Percentiles rank a stretch among this genome's conserved stretches.
Conservation (phyloP, 106 monocot genomes). For the Dioscorea alata region DNA sequence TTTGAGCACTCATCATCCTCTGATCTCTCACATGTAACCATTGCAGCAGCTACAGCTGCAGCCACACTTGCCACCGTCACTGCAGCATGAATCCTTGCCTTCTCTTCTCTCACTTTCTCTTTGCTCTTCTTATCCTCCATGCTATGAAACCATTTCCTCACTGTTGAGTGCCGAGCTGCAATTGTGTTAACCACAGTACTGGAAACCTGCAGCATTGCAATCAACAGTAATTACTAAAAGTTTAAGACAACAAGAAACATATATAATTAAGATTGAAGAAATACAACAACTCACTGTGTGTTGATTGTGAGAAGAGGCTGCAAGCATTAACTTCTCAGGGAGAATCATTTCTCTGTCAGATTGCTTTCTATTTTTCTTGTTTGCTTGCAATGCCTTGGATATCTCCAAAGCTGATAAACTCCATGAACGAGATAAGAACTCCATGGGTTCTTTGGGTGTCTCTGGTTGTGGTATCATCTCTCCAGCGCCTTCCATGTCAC, state of each 20-base stretch:
- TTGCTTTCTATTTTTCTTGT: conserved; percentile 28
- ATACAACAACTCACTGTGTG: no score
- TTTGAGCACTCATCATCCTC: conserved; percentile 19
- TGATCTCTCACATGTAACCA: conserved; percentile 19
- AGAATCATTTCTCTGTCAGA: conserved; percentile 9
- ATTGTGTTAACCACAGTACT: conserved; percentile 4
- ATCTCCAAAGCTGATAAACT: conserved; percentile 78
- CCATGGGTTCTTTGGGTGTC: conserved; percentile 83
- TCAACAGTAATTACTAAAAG: no score
- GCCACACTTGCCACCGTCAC: conserved; percentile 73
- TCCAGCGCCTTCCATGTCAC: not conserved
- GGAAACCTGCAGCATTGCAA: conserved; percentile 7
- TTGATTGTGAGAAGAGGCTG: no score
- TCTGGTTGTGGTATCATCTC: conserved; percentile 46
- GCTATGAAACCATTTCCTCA: conserved; percentile 41
- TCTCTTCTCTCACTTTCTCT: conserved; percentile 56
- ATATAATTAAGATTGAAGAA: no score
- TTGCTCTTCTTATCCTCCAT: conserved; percentile 32
- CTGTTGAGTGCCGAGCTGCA: conserved; percentile 7
- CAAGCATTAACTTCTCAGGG: no score
- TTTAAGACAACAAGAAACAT: no score
- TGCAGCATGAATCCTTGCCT: conserved; percentile 63
- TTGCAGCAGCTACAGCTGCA: conserved; percentile 61
- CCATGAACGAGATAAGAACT: conserved; percentile 86
- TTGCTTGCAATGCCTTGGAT: conserved; percentile 51